Base-by-base conservation (phyloP, 1,284 basidiomycete genomes). In the Phellinidium pouzarii region DNA sequence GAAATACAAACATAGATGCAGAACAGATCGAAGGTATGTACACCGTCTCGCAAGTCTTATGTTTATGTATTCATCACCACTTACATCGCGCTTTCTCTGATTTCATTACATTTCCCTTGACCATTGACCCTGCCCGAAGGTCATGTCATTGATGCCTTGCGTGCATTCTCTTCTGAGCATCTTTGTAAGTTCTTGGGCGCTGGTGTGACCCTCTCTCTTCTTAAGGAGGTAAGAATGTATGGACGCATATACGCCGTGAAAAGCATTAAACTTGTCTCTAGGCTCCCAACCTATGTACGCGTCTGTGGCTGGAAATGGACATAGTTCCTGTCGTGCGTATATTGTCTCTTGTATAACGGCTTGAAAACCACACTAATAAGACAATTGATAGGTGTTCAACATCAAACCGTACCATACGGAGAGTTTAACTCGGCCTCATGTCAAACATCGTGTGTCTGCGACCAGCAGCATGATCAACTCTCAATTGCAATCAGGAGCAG, bases 371-470 rank as follows among this genome's bases (percentile, higher is more conserved):
- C 9, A 12, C 43, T 52, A 14, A n/a, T n/a, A n/a, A n/a, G n/a
- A 52, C 9, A 17, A 50, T 31, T 17, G 23, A 22, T 36, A 56
- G 54, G 54, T 87, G 22, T 89, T 88, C 73, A 87, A 87, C 68
- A 87, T 88, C 75, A 87, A 86, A 65, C 75, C 80, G 7, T 86
- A 76, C 76, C 84, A 87, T 65, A 87, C 84, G 3, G 85, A 88
- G 60, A 86, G 84, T 3, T 60, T 80, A 38, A 85, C 86, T 3
- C 74, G 81, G 34, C 82, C 82, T 57, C 87, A 85, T 65, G 65
- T 87, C 70, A 88, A 86, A 65, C 84, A 88, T 65, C 80, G 84
- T 55, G 80, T 87, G 66, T 87, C 84, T 48, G 84, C 82, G 25
- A 82, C 81, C 1, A 83, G 80, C 49, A 62, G 58, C 52, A 56